Evolutionary conservation across 768 basidiomycete genomes (phyloP).

Genomic region (Chlorophyllum brunneum): DNA sequence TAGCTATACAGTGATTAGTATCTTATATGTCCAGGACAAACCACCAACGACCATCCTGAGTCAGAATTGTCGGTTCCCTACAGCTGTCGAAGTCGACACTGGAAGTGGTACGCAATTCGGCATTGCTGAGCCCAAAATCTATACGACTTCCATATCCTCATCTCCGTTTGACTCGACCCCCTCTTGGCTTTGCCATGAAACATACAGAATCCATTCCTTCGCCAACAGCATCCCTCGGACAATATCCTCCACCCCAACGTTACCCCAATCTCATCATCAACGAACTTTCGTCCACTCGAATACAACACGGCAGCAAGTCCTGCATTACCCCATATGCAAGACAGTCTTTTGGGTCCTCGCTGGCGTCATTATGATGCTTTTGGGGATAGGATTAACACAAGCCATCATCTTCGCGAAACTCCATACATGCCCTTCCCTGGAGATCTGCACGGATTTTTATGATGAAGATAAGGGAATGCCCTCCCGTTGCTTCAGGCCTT

Average conservation of each 20-base stretch:
- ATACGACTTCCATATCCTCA: too few relatives aligned
- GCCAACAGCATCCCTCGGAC: neutral
- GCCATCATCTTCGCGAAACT: constrained; percentile 9
- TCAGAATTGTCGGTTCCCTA: too few relatives aligned
- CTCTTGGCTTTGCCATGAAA: too few relatives aligned
- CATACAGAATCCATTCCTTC: too few relatives aligned
- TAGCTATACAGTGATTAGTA: too few relatives aligned
- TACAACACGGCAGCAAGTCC: neutral
- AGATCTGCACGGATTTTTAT: constrained; percentile 10
- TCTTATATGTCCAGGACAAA: too few relatives aligned
- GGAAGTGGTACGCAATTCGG: too few relatives aligned
- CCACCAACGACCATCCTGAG: too few relatives aligned
- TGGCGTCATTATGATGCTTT: constrained; percentile 13
- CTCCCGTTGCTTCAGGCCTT: constrained; percentile 14
- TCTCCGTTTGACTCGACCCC: too few relatives aligned
- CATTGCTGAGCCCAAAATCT: too few relatives aligned
- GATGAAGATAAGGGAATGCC: constrained; percentile 13
- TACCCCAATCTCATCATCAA: neutral
- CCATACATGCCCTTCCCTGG: constrained; percentile 12
- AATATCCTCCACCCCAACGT: neutral
- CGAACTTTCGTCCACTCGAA: too few relatives aligned
- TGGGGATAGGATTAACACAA: constrained; percentile 14
- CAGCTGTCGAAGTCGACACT: too few relatives aligned
- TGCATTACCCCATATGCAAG: neutral
- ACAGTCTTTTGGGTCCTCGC: constrained; percentile 7